Evolutionary conservation across 352 stramenopile genomes (phyloP).

Genomic region (Peronospora farinosa): DNA sequence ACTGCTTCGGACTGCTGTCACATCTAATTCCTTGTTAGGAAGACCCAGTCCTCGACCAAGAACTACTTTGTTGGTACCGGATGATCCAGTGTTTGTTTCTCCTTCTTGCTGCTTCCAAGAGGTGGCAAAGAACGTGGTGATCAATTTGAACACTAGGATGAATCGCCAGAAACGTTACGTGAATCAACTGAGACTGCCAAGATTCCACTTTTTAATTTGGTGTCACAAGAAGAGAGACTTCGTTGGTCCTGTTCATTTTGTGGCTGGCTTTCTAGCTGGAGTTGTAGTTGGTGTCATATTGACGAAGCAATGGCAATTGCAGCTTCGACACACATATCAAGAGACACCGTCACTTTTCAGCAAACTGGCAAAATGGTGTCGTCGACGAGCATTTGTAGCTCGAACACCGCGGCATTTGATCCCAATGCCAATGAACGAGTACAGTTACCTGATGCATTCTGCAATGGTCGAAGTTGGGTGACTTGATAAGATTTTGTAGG

Average conservation of each 20-base stretch:
- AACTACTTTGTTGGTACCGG: conserved; percentile 5
- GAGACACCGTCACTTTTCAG: conserved; percentile 19
- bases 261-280: conserved; percentile 39
- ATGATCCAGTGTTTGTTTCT: conserved; percentile 5
- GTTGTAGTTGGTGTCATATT: conserved; percentile 32
- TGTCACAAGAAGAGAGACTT: conserved; percentile 17
- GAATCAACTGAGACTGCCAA: conserved; percentile 25
- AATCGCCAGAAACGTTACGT: conserved; percentile 24
- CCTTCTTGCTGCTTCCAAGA: conserved; percentile 12
- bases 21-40: conserved; percentile 10
- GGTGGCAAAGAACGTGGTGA: conserved; percentile 38
- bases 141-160: conserved; percentile 31
- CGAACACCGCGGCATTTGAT: conserved; percentile 25
- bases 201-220: conserved; percentile 19
- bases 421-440: conserved; percentile 30
- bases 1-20: conserved; percentile 19
- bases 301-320: conserved; percentile 27
- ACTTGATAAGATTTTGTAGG: conserved; percentile 1
- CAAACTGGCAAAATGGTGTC: conserved; percentile 32
- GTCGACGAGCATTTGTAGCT: conserved; percentile 18
- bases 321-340: conserved; percentile 14
- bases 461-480: conserved; percentile 36
- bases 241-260: conserved; percentile 32
- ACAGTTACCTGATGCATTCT: conserved; percentile 35
- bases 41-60: conserved; percentile 10